Evolutionary conservation across 2,329 filamentous ascomycete species (phyloP).

Genomic region (Colletotrichum agaves): DNA sequence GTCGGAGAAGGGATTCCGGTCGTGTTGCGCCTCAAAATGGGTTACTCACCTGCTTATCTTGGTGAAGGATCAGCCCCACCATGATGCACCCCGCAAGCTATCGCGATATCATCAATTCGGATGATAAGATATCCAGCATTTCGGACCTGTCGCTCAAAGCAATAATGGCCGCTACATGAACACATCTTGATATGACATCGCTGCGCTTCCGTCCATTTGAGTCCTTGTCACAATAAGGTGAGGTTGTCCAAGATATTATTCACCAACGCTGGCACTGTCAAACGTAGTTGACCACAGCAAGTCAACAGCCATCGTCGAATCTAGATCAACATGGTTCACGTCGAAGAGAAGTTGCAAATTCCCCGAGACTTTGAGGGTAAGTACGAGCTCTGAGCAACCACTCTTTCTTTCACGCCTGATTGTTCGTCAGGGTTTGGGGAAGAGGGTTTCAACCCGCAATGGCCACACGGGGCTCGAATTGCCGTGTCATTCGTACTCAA

Average conservation of each 20-base stretch:
- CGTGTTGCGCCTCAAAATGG: neutral
- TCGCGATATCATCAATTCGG: neutral
- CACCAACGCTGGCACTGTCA: too few species aligned
- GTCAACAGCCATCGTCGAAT: too few species aligned
- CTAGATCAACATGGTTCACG: conserved; percentile 10
- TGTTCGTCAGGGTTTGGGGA: neutral
- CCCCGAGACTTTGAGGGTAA: conserved; percentile 43
- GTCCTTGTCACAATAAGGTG: too few species aligned
- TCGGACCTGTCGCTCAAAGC: too few species aligned
- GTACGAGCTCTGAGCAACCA: accelerated
- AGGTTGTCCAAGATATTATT: too few species aligned
- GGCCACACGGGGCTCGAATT: neutral
- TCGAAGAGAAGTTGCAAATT: conserved; percentile 18
- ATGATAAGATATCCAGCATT: neutral
- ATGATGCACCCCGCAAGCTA: neutral
- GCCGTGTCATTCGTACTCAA: neutral
- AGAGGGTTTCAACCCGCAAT: neutral
- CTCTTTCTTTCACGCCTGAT: neutral
- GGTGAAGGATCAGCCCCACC: conserved; percentile 9
- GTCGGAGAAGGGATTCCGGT: neutral
- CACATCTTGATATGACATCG: too few species aligned
- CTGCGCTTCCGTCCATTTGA: too few species aligned
- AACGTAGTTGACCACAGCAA: too few species aligned
- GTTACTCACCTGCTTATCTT: neutral
- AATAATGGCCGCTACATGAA: too few species aligned